Conservation (phyloP, 495 filamentous ascomycete genomes). For the Melanomma pulvis-pyrius region DNA sequence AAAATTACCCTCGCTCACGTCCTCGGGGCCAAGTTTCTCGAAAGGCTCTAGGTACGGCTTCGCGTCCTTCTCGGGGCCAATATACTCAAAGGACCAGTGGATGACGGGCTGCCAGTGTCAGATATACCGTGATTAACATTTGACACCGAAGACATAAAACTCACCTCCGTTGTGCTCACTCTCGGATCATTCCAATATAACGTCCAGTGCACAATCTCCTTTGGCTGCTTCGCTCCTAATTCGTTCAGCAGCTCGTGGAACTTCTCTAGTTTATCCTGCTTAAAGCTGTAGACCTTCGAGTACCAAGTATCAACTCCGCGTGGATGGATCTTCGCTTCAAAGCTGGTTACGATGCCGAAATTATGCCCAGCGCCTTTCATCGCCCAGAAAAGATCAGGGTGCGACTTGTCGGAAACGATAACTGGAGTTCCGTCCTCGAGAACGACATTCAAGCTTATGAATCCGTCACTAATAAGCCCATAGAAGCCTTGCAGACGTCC, state of each 20-base stretch:
- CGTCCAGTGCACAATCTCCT: neutral
- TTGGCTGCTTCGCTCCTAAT: neutral
- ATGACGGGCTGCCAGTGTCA: neutral
- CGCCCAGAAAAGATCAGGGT: slow-evolving; percentile 15
- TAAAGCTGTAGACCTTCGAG: slow-evolving; percentile 53
- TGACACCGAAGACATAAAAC: neutral
- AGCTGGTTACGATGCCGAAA: slow-evolving; percentile 47
- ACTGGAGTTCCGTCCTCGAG: slow-evolving; percentile 7
- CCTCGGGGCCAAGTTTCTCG: neutral
- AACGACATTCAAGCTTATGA: slow-evolving; percentile 3
- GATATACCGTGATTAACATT: neutral
- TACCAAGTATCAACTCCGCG: slow-evolving; percentile 43
- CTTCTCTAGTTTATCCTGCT: slow-evolving; percentile 52
- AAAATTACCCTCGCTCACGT: neutral
- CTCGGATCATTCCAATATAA: neutral
- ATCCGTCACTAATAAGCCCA: neutral
- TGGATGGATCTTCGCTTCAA: slow-evolving; percentile 34
- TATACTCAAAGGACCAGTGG: neutral
- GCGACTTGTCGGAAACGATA: neutral
- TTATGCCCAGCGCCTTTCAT: slow-evolving; percentile 41
- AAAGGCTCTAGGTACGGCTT: neutral
- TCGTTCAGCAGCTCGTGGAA: slow-evolving; percentile 41
- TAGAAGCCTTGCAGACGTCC: slow-evolving; percentile 10
- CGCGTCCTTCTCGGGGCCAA: neutral
- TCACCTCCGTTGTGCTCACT: neutral